Percentiles rank a stretch among this genome's conserved stretches.
Conservation (phyloP, 352 stramenopile species). For the Phytophthora constricta region DNA sequence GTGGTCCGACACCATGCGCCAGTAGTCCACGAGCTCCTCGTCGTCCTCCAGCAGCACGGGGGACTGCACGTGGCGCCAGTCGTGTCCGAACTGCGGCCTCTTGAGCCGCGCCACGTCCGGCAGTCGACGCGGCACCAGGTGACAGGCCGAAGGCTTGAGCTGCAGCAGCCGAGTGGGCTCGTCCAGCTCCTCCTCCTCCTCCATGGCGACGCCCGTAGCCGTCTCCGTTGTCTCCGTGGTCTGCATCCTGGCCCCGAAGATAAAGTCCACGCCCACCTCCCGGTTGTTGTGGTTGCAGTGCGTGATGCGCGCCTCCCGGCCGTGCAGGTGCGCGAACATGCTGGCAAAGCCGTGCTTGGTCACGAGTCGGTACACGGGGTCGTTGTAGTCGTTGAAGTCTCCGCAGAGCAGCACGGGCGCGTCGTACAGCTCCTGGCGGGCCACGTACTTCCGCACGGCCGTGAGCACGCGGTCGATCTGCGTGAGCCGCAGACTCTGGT, state of each 20-base stretch:
- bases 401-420: constrained; percentile 83
- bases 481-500: constrained; percentile 76
- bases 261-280: constrained; percentile 88
- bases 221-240: background rate
- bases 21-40: constrained; percentile 80
- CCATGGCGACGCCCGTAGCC: background rate
- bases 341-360: constrained; percentile 75
- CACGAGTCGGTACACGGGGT: constrained; percentile 81
- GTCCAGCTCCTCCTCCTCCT: constrained; percentile 7
- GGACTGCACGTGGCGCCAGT: constrained; percentile 59
- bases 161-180: constrained; percentile 47
- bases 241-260: constrained; percentile 71
- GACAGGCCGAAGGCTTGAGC: constrained; percentile 59
- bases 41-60: constrained; percentile 57
- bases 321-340: constrained; percentile 78
- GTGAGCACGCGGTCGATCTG: constrained; percentile 85
- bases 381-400: constrained; percentile 90
- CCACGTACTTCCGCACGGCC: constrained; percentile 73
- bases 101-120: constrained; percentile 76
- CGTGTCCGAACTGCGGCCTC: constrained; percentile 75
- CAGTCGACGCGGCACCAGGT: constrained; percentile 69
- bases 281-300: constrained; percentile 92
- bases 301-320: constrained; percentile 82
- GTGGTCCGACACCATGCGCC: constrained; percentile 84
- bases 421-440: constrained; percentile 63